Evolutionary conservation across 164 flowering plant species (phyloP), one percentile per base, ranked within the genome.

Genomic region (Platanus orientalis): DNA sequence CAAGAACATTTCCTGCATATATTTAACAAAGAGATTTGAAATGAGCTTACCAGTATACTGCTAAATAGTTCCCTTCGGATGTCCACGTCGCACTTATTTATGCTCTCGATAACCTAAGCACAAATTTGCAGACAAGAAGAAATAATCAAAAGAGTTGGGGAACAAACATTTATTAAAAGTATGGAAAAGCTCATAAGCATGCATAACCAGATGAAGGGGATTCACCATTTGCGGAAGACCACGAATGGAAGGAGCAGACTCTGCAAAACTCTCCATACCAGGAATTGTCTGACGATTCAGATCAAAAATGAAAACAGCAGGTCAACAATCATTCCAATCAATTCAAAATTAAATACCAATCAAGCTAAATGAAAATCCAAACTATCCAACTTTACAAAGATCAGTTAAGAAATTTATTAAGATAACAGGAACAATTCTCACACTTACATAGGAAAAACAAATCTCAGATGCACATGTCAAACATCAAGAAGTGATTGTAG

Each of bases 221-320:
- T 45, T 62, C 70, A 93, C 98, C 97, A 93, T 87, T 71, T 90
- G 98, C n/a, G 98, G 96, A 75, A 93, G 80, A 44, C 97, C 98
- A 55, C 89, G 92, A 59, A 68, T 69, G 16, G 86, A 72, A 61
- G 80, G 68, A 69, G 81, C 73, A 57, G 78, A 68, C 50, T 82
- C 94, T n/a, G n/a, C n/a, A 70, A 58, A 80, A 69, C 73, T 75
- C 68, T 88, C 97, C 94, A 93, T 84, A 27, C 96, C 96, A 60
- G 97, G 96, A 70, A 93, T 93, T 63, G 88, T 90, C 98, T 93
- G 72, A 60, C 34, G 30, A 68, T 61, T 53, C 39, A 54, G 27
- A 51, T 45, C 32, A 63, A 32, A 45, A 68, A 48, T 17, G 4
- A n/a, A 27, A 48, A 56, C 12, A 36, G 42, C n/a, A n/a, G n/a